A percentile compares a stretch with the other conserved stretches of the same genome.
Conservation (phyloP, 169 alveolate genomes). For the Cryptosporidium sp. region DNA sequence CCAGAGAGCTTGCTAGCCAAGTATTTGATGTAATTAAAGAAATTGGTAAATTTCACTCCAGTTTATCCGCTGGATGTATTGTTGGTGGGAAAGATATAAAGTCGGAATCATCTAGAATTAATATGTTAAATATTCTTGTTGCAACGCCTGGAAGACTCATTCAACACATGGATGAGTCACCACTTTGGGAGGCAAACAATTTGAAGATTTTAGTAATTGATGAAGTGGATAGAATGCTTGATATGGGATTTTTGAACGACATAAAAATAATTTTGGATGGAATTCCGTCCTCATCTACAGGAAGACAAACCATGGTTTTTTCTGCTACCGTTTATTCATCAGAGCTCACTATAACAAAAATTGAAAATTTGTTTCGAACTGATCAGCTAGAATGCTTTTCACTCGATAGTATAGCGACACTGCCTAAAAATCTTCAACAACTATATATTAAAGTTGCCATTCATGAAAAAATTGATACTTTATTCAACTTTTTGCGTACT, state of each 20-base stretch:
- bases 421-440: constrained; percentile 83
- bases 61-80: constrained; percentile 90
- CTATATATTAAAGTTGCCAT: constrained; percentile 87
- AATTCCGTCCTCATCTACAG: constrained; percentile 81
- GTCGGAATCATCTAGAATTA: constrained; percentile 88
- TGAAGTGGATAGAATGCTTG: constrained; percentile 87
- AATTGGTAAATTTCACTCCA: constrained; percentile 85
- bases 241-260: constrained; percentile 92
- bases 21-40: constrained; percentile 90
- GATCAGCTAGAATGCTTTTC: constrained; percentile 65
- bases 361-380: constrained; percentile 77
- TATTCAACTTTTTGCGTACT: constrained; percentile 92
- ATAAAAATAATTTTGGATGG: constrained; percentile 86
- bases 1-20: constrained; percentile 92
- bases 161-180: constrained; percentile 94
- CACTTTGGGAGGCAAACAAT: constrained; percentile 86
- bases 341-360: constrained; percentile 77
- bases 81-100: constrained; percentile 93
- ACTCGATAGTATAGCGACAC: constrained; percentile 45
- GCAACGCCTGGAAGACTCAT: constrained; percentile 96
- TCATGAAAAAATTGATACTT: constrained; percentile 90
- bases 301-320: constrained; percentile 90
- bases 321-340: constrained; percentile 91
- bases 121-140: constrained; percentile 88
- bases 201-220: constrained; percentile 88